A percentile compares a stretch with the other conserved stretches of the same genome.
These are phyloP conservation scores for Colletotrichum cuscutae DNA, from an alignment of 2,329 filamentous ascomycete genomes.

Conservation along the genomic window DNA sequence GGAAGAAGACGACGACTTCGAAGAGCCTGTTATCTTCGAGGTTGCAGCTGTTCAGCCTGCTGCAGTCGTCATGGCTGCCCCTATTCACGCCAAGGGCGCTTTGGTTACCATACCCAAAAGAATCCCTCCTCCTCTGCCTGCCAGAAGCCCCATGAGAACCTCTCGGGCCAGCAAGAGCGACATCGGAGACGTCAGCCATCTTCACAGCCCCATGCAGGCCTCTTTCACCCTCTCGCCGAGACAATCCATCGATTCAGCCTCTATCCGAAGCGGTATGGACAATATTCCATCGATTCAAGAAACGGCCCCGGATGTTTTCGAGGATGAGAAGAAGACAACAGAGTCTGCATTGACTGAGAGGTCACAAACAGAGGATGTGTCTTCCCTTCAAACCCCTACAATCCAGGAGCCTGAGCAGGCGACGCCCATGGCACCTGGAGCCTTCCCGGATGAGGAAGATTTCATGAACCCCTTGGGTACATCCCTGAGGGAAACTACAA, in stretches of 20 bases:
- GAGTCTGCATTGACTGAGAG: not conserved
- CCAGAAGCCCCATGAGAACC: conserved; percentile 76
- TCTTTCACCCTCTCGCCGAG: conserved; percentile 50
- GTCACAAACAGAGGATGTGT: not conserved
- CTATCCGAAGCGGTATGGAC: conserved; percentile 34
- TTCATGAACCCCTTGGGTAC: conserved; percentile 20
- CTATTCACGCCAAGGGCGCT: conserved; percentile 78
- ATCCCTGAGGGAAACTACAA: conserved; percentile 20
- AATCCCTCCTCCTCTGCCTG: conserved; percentile 79
- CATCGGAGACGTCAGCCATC: conserved; percentile 67
- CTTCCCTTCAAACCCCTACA: not conserved
- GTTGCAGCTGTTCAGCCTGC: conserved; percentile 69
- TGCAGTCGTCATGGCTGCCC: conserved; percentile 66
- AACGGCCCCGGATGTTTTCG: conserved; percentile 4
- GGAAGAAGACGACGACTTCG: conserved; percentile 62
- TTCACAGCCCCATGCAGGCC: conserved; percentile 62
- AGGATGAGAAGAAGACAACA: conserved; percentile 2
- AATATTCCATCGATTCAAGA: conserved; percentile 30
- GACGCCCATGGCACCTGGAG: conserved; percentile 28
- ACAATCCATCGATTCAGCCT: conserved; percentile 31
- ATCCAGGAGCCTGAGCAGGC: conserved; percentile 9
- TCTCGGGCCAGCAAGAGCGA: conserved; percentile 64
- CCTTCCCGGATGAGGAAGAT: conserved; percentile 23
- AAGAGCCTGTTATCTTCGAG: conserved; percentile 77
- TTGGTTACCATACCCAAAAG: conserved; percentile 89